phyloP scores from a whole-genome alignment of 2,329 filamentous ascomycete species.

The Claviceps purpurea region DNA sequence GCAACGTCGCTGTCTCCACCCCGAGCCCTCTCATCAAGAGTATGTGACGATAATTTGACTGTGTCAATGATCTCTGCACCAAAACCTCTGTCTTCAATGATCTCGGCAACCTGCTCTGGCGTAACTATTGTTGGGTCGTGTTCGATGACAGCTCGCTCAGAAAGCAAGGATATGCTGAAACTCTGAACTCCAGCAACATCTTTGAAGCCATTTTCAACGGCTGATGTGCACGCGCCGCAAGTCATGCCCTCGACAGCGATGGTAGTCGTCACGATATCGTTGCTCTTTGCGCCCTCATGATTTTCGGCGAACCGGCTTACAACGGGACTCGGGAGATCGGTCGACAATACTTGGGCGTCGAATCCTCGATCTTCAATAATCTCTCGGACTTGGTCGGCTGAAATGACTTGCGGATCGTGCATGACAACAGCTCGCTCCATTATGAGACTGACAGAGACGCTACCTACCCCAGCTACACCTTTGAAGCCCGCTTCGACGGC shows the following conservation, averaged over 20 bases:
- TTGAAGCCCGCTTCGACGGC: conserved; percentile 90
- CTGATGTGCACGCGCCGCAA: conserved; percentile 78
- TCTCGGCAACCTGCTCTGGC: conserved; percentile 40
- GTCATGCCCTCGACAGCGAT: conserved; percentile 80
- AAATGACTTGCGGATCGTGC: conserved; percentile 65
- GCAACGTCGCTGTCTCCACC: conserved; percentile 28
- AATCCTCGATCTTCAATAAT: conserved; percentile 89
- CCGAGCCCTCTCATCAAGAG: conserved; percentile 17
- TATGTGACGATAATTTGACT: conserved; percentile 27
- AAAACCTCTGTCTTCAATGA: conserved; percentile 63
- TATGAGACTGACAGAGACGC: conserved; percentile 81
- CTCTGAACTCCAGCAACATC: conserved; percentile 57
- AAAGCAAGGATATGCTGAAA: conserved; percentile 72
- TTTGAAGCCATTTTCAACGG: conserved; percentile 69
- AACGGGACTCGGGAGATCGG: conserved; percentile 51
- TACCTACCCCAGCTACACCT: conserved; percentile 65
- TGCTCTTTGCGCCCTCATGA: conserved; percentile 25
- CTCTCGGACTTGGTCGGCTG: conserved; percentile 64
- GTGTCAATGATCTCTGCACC: conserved; percentile 68
- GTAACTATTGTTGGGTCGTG: conserved; percentile 50
- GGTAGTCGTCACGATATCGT: conserved; percentile 50
- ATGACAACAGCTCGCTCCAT: conserved; percentile 93
- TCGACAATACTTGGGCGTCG: conserved; percentile 77
- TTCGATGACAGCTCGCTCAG: conserved; percentile 74
- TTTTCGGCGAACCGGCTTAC: conserved; percentile 24